Percentiles rank a stretch among this genome's conserved stretches.
These are phyloP conservation scores for Candida glucosophila DNA, from an alignment of 1,139 yeast genomes.

Conservation along the genomic window DNA sequence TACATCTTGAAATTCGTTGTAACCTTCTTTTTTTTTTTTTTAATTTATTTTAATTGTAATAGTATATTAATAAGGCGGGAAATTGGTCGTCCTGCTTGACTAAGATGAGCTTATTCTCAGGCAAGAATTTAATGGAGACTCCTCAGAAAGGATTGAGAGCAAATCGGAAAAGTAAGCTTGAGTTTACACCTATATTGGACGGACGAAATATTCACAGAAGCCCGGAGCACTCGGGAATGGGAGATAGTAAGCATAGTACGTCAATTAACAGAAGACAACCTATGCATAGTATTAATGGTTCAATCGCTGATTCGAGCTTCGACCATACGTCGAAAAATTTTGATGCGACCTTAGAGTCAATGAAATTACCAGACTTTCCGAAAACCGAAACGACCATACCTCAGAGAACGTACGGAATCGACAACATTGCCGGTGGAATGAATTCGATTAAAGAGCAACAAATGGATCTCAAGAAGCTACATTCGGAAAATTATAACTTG, in stretches of 20 bases:
- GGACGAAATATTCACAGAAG: no score
- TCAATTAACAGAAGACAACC: no score
- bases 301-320: conserved; percentile 18
- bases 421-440: conserved; percentile 11
- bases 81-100: no score
- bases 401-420: conserved; percentile 1
- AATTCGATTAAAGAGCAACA: conserved; percentile 46
- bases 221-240: no score
- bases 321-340: conserved; percentile 25
- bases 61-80: no score
- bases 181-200: conserved; percentile 36
- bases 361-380: conserved; percentile 4
- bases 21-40: no score
- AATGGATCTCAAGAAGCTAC: conserved; percentile 38
- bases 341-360: conserved; percentile 8
- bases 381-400: conserved; percentile 1
- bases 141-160: conserved; percentile 10
- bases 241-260: no score
- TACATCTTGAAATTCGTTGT: no score
- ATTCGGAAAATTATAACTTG: conserved; percentile 55
- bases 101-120: conserved; percentile 4
- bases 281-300: conserved; percentile 4
- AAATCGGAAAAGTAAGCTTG: conserved; percentile 10
- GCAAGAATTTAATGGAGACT: conserved; percentile 17
- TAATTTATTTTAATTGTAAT: no score